A percentile compares a stretch with the other conserved stretches of the same genome.
Conservation (phyloP, 257 asterid species). For the Solanum pinnatisectum region DNA sequence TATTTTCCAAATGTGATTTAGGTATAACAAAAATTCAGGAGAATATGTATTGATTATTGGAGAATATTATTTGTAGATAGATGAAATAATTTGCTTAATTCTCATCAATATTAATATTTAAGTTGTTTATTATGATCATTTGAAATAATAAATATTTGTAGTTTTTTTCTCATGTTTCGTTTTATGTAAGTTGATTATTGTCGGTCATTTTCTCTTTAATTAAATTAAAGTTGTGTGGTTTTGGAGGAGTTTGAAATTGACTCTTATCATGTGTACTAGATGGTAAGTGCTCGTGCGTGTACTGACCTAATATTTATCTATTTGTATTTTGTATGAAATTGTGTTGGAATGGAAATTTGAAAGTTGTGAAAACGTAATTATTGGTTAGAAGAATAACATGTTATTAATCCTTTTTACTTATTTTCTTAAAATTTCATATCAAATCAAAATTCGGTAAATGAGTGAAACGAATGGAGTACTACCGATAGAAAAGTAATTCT, state of each 20-base stretch:
- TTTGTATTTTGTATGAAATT: too few relatives aligned
- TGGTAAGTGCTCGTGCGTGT: fast-evolving
- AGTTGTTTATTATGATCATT: background rate
- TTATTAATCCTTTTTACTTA: too few relatives aligned
- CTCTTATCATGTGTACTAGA: too few relatives aligned
- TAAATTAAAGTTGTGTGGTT: background rate
- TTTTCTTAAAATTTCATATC: too few relatives aligned
- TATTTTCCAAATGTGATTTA: background rate
- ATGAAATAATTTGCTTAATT: background rate
- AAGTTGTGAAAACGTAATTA: background rate
- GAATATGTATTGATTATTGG: background rate
- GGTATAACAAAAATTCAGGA: background rate
- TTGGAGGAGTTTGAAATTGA: background rate
- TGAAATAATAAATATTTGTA: background rate
- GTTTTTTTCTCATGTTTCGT: background rate
- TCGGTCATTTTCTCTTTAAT: background rate
- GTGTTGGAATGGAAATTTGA: too few relatives aligned
- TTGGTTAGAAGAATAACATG: background rate
- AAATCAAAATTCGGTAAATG: too few relatives aligned
- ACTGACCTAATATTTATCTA: too few relatives aligned
- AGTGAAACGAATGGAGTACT: too few relatives aligned
- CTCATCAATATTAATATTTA: background rate
- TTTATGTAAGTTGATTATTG: background rate
- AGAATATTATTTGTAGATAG: background rate
- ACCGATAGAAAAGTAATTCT: too few relatives aligned